phyloP scores from a whole-genome alignment of 1,284 basidiomycete species.

The Cryptococcus amylolentus region DNA sequence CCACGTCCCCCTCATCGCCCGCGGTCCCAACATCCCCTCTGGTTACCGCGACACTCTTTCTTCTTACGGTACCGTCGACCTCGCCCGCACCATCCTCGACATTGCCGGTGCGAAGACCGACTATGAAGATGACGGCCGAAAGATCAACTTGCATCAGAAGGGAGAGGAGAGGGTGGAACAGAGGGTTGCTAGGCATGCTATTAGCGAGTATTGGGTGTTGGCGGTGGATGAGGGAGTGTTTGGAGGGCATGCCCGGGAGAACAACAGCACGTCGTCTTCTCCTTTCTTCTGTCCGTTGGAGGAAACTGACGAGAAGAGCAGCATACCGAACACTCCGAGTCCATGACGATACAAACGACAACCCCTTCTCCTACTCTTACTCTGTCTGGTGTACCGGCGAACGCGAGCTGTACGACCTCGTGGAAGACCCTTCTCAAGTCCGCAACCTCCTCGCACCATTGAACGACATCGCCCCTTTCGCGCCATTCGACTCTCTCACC shows the following conservation, averaged over 20 bases:
- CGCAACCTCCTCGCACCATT: slow-evolving; percentile 26
- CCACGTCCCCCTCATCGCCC: slow-evolving; percentile 31
- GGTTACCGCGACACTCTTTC: slow-evolving; percentile 22
- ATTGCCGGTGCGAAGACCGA: slow-evolving; percentile 35
- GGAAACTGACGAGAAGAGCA: background rate
- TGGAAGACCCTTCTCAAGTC: slow-evolving; percentile 34
- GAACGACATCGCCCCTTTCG: slow-evolving; percentile 19
- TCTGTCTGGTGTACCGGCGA: slow-evolving; percentile 45
- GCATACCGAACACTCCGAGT: slow-evolving; percentile 37
- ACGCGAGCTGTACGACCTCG: slow-evolving; percentile 41
- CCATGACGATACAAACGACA: slow-evolving; percentile 17
- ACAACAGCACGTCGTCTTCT: slow-evolving; percentile 21
- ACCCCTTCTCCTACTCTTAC: slow-evolving; percentile 23
- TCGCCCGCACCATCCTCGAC: slow-evolving; percentile 37
- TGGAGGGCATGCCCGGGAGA: slow-evolving; percentile 10
- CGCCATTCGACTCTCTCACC: slow-evolving; percentile 6
- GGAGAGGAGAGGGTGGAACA: slow-evolving; percentile 1
- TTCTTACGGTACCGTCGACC: slow-evolving; percentile 34
- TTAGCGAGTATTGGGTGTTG: slow-evolving; percentile 39
- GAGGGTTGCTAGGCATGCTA: slow-evolving; percentile 19
- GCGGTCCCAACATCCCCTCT: slow-evolving; percentile 27
- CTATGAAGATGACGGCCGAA: slow-evolving; percentile 33
- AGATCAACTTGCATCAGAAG: slow-evolving; percentile 26
- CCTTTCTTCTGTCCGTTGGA: too few relatives aligned
- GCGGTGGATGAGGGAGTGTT: slow-evolving; percentile 35